A percentile compares a stretch with the other conserved stretches of the same genome.
phyloP scores from a whole-genome alignment of 2,329 filamentous ascomycete species.

The Cadophora sp. region DNA sequence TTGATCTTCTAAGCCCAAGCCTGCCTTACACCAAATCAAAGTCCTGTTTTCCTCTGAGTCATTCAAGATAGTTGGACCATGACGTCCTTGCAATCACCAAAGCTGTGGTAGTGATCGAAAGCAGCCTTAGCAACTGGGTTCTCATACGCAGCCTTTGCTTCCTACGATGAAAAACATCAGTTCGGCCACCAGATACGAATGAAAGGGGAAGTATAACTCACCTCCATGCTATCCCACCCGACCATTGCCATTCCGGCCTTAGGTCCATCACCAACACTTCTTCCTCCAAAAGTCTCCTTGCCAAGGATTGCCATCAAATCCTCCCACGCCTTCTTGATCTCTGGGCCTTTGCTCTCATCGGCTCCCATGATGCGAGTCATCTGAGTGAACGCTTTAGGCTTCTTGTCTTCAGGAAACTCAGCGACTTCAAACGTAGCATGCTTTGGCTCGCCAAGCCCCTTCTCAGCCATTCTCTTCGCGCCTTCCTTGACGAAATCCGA shows the following conservation, averaged over 20 bases:
- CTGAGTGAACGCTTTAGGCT: conserved; percentile 22
- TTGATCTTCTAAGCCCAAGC: background rate
- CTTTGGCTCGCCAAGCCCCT: conserved; percentile 11
- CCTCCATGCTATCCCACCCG: conserved; percentile 31
- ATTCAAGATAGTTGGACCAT: conserved; percentile 26
- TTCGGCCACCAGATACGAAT: too few species aligned
- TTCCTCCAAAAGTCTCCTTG: conserved; percentile 28
- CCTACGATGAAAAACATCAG: conserved; percentile 4
- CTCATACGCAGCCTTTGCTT: conserved; percentile 17
- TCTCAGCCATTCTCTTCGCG: conserved; percentile 17
- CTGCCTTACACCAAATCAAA: too few species aligned
- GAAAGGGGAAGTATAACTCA: background rate
- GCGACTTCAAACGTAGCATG: conserved; percentile 20
- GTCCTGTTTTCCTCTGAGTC: conserved; percentile 1
- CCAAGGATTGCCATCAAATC: conserved; percentile 22
- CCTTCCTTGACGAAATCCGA: conserved; percentile 19
- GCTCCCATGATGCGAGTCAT: conserved; percentile 23
- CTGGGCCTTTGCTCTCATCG: conserved; percentile 18
- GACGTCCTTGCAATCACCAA: conserved; percentile 27
- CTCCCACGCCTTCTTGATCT: conserved; percentile 27
- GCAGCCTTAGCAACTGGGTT: conserved; percentile 25
- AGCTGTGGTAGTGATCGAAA: conserved; percentile 20
- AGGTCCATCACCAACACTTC: conserved; percentile 23
- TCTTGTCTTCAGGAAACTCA: conserved; percentile 23
- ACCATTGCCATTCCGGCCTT: conserved; percentile 22